Evolutionary conservation across 2,329 filamentous ascomycete genomes (phyloP).

Genomic region (Sordariomycetes sp.): DNA sequence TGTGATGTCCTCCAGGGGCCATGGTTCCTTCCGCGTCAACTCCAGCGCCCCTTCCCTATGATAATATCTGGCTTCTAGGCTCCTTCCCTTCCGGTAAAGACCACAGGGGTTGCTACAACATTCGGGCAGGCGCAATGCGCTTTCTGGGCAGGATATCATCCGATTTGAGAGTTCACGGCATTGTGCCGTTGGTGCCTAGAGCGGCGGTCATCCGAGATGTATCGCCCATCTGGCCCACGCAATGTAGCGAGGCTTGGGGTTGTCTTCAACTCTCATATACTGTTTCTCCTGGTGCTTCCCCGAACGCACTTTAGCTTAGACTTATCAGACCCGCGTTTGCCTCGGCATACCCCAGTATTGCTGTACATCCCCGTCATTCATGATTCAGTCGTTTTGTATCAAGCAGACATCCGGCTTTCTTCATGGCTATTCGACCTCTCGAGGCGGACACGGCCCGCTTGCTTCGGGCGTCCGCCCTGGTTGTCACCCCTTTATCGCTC

Average conservation of each 20-base stretch:
- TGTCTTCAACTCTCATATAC: background rate
- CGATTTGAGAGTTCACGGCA: background rate
- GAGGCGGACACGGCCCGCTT: slow-evolving; percentile 37
- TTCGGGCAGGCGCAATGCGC: background rate
- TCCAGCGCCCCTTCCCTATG: background rate
- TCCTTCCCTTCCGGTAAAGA: background rate
- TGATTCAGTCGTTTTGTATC: background rate
- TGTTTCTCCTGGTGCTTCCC: background rate
- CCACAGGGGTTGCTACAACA: background rate
- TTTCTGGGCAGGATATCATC: background rate
- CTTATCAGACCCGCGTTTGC: background rate
- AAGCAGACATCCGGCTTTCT: slow-evolving; percentile 1
- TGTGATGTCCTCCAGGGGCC: background rate
- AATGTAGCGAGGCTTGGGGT: background rate
- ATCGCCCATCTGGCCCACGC: background rate
- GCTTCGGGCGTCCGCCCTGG: slow-evolving; percentile 49
- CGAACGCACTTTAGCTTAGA: background rate
- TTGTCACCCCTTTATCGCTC: slow-evolving; percentile 48
- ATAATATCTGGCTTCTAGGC: background rate
- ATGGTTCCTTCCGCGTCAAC: background rate
- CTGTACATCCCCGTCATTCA: background rate
- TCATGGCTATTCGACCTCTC: slow-evolving; percentile 40
- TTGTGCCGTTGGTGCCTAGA: background rate
- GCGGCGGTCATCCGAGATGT: background rate
- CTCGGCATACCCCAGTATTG: background rate